Conservation (phyloP, 1,284 basidiomycete species). For the Cutaneotrichosporon cavernicola region DNA sequence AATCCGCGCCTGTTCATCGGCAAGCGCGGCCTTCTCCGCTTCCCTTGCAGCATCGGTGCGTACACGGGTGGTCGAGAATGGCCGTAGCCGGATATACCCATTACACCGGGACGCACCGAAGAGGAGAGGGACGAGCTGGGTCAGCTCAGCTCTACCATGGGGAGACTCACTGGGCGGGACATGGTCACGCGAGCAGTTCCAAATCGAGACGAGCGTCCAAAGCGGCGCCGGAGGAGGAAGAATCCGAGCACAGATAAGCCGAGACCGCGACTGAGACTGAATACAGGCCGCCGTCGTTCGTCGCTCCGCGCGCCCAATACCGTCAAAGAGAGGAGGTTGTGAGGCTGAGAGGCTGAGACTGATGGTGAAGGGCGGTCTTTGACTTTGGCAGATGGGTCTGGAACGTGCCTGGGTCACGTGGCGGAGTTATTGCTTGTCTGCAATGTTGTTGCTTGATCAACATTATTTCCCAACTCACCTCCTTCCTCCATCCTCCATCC, state of each 20-base stretch:
- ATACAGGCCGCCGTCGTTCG: background rate
- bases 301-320: background rate
- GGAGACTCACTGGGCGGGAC: background rate
- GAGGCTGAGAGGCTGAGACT: background rate
- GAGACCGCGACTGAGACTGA: background rate
- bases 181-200: conserved; percentile 17
- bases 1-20: conserved; percentile 18
- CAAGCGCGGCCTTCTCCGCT: background rate
- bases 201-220: background rate
- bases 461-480: no score
- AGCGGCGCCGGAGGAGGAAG: background rate
- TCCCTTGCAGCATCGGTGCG: background rate
- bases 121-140: conserved; percentile 1
- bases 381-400: background rate
- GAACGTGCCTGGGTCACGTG: background rate
- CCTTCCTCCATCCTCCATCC: background rate
- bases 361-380: background rate
- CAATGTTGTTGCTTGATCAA: background rate
- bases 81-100: conserved; percentile 4
- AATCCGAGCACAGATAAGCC: background rate
- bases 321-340: background rate
- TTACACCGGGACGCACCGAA: background rate
- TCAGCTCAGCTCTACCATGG: background rate
- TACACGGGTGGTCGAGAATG: conserved; percentile 2
- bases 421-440: background rate